A percentile compares a stretch with the other conserved stretches of the same genome.
Conservation (phyloP, 2,329 filamentous ascomycete species). For the Sphaceloma murrayae region DNA sequence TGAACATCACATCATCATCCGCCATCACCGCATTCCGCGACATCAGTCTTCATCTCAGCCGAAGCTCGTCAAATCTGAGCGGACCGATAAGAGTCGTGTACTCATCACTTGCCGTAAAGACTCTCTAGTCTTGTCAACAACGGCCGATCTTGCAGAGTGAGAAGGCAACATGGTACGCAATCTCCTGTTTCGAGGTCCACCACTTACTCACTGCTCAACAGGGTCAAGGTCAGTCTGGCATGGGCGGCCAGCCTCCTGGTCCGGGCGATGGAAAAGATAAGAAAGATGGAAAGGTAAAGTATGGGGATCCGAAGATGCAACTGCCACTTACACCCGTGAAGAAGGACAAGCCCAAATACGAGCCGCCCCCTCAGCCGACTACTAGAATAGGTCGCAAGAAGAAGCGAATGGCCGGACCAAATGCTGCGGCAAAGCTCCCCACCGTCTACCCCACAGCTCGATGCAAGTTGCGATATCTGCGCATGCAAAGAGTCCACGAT, state of each 20-base stretch:
- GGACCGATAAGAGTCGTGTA: too few relatives aligned
- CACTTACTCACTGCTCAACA: slow-evolving; percentile 29
- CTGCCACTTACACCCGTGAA: slow-evolving; percentile 32
- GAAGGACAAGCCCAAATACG: slow-evolving; percentile 99
- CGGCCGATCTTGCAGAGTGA: not conserved
- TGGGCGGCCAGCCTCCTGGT: slow-evolving; percentile 58
- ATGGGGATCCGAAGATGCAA: not conserved
- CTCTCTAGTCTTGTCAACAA: too few relatives aligned
- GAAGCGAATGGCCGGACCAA: slow-evolving; percentile 88
- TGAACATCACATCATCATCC: slow-evolving; percentile 16
- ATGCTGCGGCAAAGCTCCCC: slow-evolving; percentile 89
- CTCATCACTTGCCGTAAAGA: too few relatives aligned
- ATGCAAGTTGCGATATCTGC: slow-evolving; percentile 92
- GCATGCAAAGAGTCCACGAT: slow-evolving; percentile 98
- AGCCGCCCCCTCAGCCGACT: slow-evolving; percentile 91
- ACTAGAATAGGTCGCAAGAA: slow-evolving; percentile 97
- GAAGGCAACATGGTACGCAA: slow-evolving; percentile 3
- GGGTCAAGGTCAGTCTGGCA: slow-evolving; percentile 81
- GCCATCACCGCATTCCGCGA: slow-evolving; percentile 10
- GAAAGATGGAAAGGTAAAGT: slow-evolving; percentile 55
- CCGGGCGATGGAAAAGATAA: slow-evolving; percentile 69
- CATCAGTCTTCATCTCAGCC: too few relatives aligned
- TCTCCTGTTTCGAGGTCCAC: not conserved
- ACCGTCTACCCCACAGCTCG: slow-evolving; percentile 88
- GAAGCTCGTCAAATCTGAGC: too few relatives aligned